A percentile compares a stretch with the other conserved stretches of the same genome.
Evolutionary conservation across 306 rosid species (phyloP).

Genomic region (Vigna angularis): DNA sequence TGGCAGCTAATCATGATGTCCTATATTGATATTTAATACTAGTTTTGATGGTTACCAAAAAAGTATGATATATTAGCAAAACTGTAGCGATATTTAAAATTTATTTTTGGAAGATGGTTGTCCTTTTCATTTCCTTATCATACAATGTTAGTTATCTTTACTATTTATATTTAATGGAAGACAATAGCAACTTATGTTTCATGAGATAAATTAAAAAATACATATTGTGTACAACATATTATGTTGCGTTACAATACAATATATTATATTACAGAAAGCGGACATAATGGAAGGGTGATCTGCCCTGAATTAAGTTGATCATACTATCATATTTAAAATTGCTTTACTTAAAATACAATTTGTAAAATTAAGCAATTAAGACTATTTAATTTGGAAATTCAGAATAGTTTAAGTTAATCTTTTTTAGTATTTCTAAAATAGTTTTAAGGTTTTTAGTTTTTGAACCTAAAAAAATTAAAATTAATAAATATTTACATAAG

Average conservation of each 20-base stretch:
- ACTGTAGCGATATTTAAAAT: background rate
- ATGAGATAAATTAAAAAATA: background rate
- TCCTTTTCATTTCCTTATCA: slow-evolving; percentile 16
- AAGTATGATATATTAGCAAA: background rate
- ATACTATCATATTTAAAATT: background rate
- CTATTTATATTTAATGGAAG: background rate
- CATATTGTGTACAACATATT: background rate
- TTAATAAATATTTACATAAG: no score
- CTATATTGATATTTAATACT: slow-evolving; percentile 14
- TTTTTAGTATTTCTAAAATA: no score
- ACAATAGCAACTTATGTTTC: background rate
- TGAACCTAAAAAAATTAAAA: no score
- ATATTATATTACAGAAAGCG: background rate
- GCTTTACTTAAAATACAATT: background rate
- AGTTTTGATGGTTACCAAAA: background rate
- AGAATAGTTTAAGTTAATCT: no score
- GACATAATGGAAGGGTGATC: background rate
- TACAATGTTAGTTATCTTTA: background rate
- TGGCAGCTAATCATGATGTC: slow-evolving; percentile 46
- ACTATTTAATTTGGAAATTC: no score
- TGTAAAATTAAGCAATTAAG: no score
- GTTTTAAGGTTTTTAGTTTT: no score
- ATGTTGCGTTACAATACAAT: background rate
- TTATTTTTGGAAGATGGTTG: background rate
- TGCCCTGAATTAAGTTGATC: background rate